A percentile compares a stretch with the other conserved stretches of the same genome.
phyloP scores from a whole-genome alignment of 2,329 filamentous ascomycete species.

The Annulohypoxylon truncatum region DNA sequence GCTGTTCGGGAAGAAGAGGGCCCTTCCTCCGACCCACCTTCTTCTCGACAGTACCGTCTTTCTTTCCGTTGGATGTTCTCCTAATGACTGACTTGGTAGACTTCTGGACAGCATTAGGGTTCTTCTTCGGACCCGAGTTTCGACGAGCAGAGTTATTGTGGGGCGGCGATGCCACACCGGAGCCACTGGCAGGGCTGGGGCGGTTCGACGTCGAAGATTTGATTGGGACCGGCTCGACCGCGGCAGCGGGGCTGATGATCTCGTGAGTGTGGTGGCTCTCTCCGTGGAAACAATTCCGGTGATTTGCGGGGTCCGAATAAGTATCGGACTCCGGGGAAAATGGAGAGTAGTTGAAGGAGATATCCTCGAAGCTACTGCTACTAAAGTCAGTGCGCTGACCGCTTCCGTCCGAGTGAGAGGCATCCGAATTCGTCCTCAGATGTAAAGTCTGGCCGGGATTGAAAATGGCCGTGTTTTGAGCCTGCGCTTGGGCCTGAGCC shows the following conservation, averaged over 20 bases:
- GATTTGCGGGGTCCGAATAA: constrained; percentile 70
- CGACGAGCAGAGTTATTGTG: constrained; percentile 70
- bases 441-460: constrained; percentile 93
- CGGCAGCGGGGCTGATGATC: constrained; percentile 74
- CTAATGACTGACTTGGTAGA: constrained; percentile 85
- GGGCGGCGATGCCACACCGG: constrained; percentile 69
- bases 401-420: constrained; percentile 76
- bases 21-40: constrained; percentile 91
- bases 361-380: constrained; percentile 82
- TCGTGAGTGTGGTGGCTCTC: constrained; percentile 66
- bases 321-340: constrained; percentile 87
- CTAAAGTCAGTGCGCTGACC: constrained; percentile 73
- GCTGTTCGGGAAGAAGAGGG: constrained; percentile 89
- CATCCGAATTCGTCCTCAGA: constrained; percentile 86
- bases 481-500: constrained; percentile 58
- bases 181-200: constrained; percentile 70
- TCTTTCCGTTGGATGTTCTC: constrained; percentile 81
- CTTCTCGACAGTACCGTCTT: constrained; percentile 84
- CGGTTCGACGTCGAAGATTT: constrained; percentile 70
- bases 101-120: constrained; percentile 75
- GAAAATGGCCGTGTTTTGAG: constrained; percentile 77
- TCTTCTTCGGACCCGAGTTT: constrained; percentile 78
- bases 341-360: constrained; percentile 78
- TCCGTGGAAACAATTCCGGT: constrained; percentile 71
- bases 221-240: constrained; percentile 76